These are phyloP conservation scores for Sugiyamaella paludigena DNA, from an alignment of 1,139 yeast species.

Conservation along the genomic window DNA sequence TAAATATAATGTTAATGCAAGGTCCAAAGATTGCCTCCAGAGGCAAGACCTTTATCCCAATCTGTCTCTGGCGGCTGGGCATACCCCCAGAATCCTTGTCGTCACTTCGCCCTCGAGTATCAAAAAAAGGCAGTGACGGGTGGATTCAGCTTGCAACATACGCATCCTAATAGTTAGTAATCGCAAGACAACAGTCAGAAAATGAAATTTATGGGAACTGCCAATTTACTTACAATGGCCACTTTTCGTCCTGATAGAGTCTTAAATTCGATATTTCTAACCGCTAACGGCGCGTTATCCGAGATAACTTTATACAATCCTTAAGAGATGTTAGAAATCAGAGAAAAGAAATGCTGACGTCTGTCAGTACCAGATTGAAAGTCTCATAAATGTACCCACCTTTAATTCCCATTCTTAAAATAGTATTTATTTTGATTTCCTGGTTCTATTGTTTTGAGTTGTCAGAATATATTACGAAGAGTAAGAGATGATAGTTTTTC, in stretches of 20 bases:
- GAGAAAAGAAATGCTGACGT: no score
- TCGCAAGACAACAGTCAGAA: no score
- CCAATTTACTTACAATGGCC: conserved; percentile 57
- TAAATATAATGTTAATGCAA: conserved; percentile 1
- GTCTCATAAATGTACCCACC: conserved; percentile 46
- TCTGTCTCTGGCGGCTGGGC: no score
- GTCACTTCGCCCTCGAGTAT: no score
- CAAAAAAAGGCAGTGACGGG: no score
- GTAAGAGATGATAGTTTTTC: no score
- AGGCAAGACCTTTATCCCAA: not conserved
- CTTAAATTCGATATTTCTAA: conserved; percentile 76
- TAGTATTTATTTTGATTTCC: not conserved
- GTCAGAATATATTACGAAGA: no score
- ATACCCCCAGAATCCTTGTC: not conserved
- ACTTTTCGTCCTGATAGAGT: conserved; percentile 89
- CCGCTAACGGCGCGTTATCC: conserved; percentile 86
- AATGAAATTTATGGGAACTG: not conserved
- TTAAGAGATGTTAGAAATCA: conserved; percentile 19
- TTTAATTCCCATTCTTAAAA: conserved; percentile 65
- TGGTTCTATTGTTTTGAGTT: not conserved
- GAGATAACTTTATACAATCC: conserved; percentile 76
- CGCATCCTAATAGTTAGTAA: conserved; percentile 26
- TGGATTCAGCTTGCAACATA: conserved; percentile 19
- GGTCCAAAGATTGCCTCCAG: not conserved
- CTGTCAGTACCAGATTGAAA: no score